Evolutionary conservation across 2,329 filamentous ascomycete genomes (phyloP).

Genomic region (Colletotrichum sojae): DNA sequence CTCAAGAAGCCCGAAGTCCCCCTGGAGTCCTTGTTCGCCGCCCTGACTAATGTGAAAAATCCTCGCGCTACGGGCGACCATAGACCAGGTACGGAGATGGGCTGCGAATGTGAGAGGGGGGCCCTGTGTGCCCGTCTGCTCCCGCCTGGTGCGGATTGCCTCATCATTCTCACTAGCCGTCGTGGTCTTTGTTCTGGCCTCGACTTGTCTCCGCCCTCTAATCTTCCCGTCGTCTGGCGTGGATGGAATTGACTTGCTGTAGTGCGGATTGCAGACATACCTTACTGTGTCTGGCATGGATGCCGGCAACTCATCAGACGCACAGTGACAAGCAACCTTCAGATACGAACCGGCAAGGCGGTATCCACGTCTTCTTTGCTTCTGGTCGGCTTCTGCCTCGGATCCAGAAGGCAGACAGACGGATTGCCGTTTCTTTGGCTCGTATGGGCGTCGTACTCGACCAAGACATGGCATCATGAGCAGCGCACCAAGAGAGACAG

Average conservation of each 20-base stretch:
- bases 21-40: slow-evolving; percentile 28
- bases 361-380: slow-evolving; percentile 22
- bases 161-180: not conserved
- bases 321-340: slow-evolving; percentile 17
- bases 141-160: slow-evolving; percentile 23
- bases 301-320: slow-evolving; percentile 6
- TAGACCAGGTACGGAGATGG: slow-evolving; percentile 36
- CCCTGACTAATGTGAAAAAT: slow-evolving; percentile 40
- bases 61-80: slow-evolving; percentile 30
- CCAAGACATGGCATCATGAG: slow-evolving; percentile 21
- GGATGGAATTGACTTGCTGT: not conserved
- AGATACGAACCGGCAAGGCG: slow-evolving; percentile 22
- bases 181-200: slow-evolving; percentile 7
- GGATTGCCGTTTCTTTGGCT: slow-evolving; percentile 7
- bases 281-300: slow-evolving; percentile 3
- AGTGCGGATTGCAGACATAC: not conserved
- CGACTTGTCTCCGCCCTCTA: too few relatives aligned
- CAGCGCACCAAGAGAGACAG: slow-evolving; percentile 10
- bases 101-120: not conserved
- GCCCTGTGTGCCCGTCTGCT: slow-evolving; percentile 24
- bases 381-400: slow-evolving; percentile 6
- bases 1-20: not conserved
- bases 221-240: slow-evolving; percentile 1
- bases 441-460: slow-evolving; percentile 6
- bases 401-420: not conserved